These are phyloP conservation scores for Polychaeton citri DNA, from an alignment of 2,329 filamentous ascomycete genomes.

Conservation along the genomic window DNA sequence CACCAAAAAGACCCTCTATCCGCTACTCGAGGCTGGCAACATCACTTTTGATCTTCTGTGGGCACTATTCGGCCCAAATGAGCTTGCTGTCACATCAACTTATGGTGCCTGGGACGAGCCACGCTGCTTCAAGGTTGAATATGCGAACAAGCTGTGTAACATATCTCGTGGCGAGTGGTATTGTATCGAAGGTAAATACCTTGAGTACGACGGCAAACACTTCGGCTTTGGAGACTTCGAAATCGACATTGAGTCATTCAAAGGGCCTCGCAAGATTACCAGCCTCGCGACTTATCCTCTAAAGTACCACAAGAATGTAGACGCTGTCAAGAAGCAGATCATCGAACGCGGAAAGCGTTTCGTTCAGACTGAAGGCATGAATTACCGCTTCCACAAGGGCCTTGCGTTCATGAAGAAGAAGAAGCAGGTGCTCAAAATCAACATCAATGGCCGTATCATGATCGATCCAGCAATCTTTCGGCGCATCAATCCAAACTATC, in stretches of 20 bases:
- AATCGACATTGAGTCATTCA: constrained; percentile 60
- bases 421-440: constrained; percentile 61
- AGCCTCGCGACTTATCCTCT: constrained; percentile 66
- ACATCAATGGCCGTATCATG: constrained; percentile 80
- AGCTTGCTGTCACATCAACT: constrained; percentile 60
- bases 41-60: constrained; percentile 83
- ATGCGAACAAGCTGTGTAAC: constrained; percentile 54
- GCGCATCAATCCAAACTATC: constrained; percentile 76
- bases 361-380: constrained; percentile 63
- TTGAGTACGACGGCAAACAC: constrained; percentile 78
- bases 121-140: constrained; percentile 69
- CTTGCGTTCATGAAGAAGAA: constrained; percentile 78
- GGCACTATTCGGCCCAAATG: constrained; percentile 81
- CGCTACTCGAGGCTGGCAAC: constrained; percentile 65
- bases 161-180: constrained; percentile 66
- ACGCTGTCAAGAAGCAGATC: constrained; percentile 49
- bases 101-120: constrained; percentile 67
- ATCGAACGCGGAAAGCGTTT: constrained; percentile 78
- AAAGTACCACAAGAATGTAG: constrained; percentile 62
- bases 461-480: constrained; percentile 72
- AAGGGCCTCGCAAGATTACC: constrained; percentile 70
- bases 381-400: constrained; percentile 72
- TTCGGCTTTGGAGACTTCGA: constrained; percentile 64
- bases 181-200: constrained; percentile 61
- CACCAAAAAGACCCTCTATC: constrained; percentile 66